These are phyloP conservation scores for Rauvolfia tetraphylla DNA, from an alignment of 257 asterid species.

Conservation along the genomic window DNA sequence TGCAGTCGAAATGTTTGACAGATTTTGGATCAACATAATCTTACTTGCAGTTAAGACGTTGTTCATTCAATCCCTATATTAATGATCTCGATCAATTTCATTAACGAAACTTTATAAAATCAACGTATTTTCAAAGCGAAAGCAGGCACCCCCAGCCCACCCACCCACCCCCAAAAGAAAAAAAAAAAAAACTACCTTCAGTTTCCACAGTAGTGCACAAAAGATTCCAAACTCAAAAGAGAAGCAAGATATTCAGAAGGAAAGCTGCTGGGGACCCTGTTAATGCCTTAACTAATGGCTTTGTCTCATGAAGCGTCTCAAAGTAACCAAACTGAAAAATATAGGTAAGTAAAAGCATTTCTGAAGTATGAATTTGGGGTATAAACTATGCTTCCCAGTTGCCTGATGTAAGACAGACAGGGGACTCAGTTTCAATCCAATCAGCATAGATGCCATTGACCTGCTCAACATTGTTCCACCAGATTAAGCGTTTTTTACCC, in stretches of 20 bases:
- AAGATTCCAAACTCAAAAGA: not conserved
- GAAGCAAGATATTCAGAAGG: not conserved
- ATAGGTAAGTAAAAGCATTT: not conserved
- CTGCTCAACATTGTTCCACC: conserved; percentile 27
- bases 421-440: conserved; percentile 34
- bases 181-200: no score
- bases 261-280: not conserved
- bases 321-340: not conserved
- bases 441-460: conserved; percentile 46
- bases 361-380: not conserved
- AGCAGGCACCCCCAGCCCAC: no score
- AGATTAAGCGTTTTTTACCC: conserved; percentile 17
- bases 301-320: not conserved
- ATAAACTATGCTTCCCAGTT: not conserved
- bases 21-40: no score
- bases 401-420: not conserved
- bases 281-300: not conserved
- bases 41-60: not conserved
- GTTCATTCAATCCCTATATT: no score
- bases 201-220: not conserved
- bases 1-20: no score
- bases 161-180: no score
- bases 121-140: not conserved
- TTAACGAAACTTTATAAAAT: not conserved
- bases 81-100: not conserved